Percentiles rank a stretch among this genome's conserved stretches.
phyloP scores from a whole-genome alignment of 2,329 filamentous ascomycete genomes.

The Monilinia fructicola region DNA sequence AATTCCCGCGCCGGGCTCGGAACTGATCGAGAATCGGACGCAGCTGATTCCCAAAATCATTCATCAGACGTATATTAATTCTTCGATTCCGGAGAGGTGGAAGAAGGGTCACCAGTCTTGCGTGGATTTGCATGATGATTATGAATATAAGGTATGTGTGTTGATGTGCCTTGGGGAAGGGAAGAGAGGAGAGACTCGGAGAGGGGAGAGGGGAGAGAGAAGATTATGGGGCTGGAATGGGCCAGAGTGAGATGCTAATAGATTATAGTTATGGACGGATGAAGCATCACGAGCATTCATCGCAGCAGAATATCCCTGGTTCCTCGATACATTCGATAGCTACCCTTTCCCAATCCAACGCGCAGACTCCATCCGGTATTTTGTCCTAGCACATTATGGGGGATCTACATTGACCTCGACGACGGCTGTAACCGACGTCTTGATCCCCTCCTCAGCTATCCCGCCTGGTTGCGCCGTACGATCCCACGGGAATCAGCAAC shows the following conservation, averaged over 20 bases:
- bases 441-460: constrained; percentile 67
- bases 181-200: neutral
- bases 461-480: constrained; percentile 69
- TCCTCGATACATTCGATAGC: constrained; percentile 69
- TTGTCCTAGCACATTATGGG: constrained; percentile 72
- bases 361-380: constrained; percentile 77
- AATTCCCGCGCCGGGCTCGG: constrained; percentile 63
- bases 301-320: constrained; percentile 72
- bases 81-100: constrained; percentile 66
- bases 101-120: constrained; percentile 65
- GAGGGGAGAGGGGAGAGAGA: neutral
- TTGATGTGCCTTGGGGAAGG: too few relatives aligned
- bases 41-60: constrained; percentile 74
- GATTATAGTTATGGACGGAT: constrained; percentile 70
- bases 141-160: constrained; percentile 64
- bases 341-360: constrained; percentile 76
- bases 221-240: neutral
- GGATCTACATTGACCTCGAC: constrained; percentile 83
- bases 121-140: constrained; percentile 66
- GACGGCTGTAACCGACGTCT: constrained; percentile 41
- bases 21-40: constrained; percentile 52
- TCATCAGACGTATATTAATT: constrained; percentile 73
- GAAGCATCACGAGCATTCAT: constrained; percentile 69
- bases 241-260: constrained; percentile 15
- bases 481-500: constrained; percentile 75